phyloP scores from a whole-genome alignment of 78 protist species.

The Dictyostelium brefeldianum region DNA sequence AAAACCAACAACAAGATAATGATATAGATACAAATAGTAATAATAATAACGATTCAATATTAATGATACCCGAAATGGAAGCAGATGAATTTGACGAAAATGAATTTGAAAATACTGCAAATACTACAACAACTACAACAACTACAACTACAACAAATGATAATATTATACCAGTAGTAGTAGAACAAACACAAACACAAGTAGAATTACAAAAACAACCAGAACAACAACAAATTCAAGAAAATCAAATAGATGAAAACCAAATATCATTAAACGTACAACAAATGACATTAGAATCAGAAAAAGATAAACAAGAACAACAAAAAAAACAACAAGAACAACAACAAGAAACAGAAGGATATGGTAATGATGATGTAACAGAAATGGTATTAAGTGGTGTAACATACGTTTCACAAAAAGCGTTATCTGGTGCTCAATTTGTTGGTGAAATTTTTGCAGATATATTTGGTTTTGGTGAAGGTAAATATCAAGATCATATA shows the following conservation, averaged over 20 bases:
- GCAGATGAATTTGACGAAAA: background rate
- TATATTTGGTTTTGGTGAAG: conserved; percentile 60
- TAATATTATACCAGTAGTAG: background rate
- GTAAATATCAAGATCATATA: conserved; percentile 50
- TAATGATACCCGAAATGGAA: conserved; percentile 12
- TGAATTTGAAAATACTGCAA: background rate
- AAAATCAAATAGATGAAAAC: too few species aligned
- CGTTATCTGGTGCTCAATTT: conserved; percentile 38
- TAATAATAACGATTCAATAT: background rate
- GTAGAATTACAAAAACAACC: too few species aligned
- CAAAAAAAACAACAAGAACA: background rate
- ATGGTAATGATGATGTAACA: conserved; percentile 25
- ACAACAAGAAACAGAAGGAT: background rate
- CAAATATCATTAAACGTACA: too few species aligned
- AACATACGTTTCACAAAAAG: conserved; percentile 8
- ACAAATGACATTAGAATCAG: background rate
- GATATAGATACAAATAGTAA: background rate
- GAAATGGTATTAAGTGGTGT: conserved; percentile 3
- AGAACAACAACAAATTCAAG: too few species aligned
- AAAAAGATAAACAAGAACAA: background rate
- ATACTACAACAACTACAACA: background rate
- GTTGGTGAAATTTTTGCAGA: conserved; percentile 51
- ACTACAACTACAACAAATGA: background rate
- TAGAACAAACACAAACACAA: background rate
- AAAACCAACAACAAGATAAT: background rate